phyloP scores from a whole-genome alignment of 1,139 yeast species.

The Hyphopichia burtonii region DNA sequence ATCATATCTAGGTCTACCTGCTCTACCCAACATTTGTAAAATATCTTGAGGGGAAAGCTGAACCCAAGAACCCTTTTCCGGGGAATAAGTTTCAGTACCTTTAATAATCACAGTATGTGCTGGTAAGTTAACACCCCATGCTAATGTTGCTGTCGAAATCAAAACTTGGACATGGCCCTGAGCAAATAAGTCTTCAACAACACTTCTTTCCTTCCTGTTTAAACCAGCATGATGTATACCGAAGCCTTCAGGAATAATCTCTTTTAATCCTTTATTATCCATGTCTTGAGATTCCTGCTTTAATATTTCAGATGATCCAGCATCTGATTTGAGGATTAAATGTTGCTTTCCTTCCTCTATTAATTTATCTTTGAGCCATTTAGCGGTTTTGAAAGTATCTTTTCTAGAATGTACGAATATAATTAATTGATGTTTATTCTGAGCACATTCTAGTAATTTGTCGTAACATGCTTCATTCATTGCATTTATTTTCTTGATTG shows the following conservation, averaged over 20 bases:
- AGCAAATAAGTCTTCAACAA: constrained; percentile 84
- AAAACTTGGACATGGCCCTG: constrained; percentile 80
- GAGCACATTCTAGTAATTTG: constrained; percentile 65
- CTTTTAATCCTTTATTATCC: constrained; percentile 54
- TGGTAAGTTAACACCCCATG: constrained; percentile 98
- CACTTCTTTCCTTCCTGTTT: constrained; percentile 65
- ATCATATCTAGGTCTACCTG: constrained; percentile 96
- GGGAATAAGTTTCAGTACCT: constrained; percentile 93
- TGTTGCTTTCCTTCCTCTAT: constrained; percentile 53
- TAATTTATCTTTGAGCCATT: constrained; percentile 64
- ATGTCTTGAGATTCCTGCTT: constrained; percentile 60
- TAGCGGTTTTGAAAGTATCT: constrained; percentile 85
- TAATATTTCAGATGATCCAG: constrained; percentile 62
- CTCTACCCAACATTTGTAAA: constrained; percentile 93
- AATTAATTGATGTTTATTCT: constrained; percentile 66
- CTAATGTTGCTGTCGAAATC: constrained; percentile 92
- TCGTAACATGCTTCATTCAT: constrained; percentile 93
- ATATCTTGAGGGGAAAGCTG: constrained; percentile 93
- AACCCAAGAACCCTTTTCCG: constrained; percentile 85
- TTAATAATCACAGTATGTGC: constrained; percentile 95
- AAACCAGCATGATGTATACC: constrained; percentile 97
- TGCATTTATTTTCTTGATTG: constrained; percentile 74
- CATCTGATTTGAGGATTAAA: constrained; percentile 49
- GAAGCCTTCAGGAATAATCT: constrained; percentile 67
- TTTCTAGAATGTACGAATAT: constrained; percentile 93